Base-by-base conservation (phyloP, 2,329 filamentous ascomycete species). In the Kalmusia sp. region DNA sequence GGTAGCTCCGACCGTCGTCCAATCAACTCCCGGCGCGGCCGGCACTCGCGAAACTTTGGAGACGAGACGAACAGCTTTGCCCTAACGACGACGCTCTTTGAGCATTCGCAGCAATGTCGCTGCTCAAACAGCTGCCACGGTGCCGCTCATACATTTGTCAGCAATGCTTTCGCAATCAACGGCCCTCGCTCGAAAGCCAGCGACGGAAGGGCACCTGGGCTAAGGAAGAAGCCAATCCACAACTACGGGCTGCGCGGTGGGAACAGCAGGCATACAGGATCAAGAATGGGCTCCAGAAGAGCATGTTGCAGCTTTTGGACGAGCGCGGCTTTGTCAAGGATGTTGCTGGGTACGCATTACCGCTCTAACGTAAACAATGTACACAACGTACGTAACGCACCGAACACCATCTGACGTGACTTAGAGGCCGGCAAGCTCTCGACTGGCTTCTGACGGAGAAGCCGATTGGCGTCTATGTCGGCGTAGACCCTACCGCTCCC, bases 401-500 rank as follows among this genome's bases (percentile, higher is more conserved):
- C 30, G 43, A 24, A 25, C 30, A 40, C 22, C 15, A 17, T 39
- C 61, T 69, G 22, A 70, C 54, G 33, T 17, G 30, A 9, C 12
- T 19, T 51, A 76, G 73, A 37, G 76, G 77, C 41, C 77, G 82
- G 51, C 73, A 82, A 35, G 78, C 79, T 38, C 82, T 93, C 64
- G 82, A 86, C 47, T 80, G 83, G 59, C 78, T 90, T 19, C 83
- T 95, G 77, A 83, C 81, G 4, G 72, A 77, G 22, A 87, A 87
- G 68, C 81, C 87, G 56, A 84, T 92, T 62, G 88, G 87, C 57
- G 87, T 84, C 54, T 96, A 96, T 67, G 88, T 91, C 48, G 91
- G 91, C 62, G 85, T 95, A 65, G 91, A 96, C 68, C 90, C 91
- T 4, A 95, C 91, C 0, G 90, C 90, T 12, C 80, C 85, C 51